Base-by-base conservation (phyloP, 2,329 filamentous ascomycete genomes). In the Botrytis paeoniae region DNA sequence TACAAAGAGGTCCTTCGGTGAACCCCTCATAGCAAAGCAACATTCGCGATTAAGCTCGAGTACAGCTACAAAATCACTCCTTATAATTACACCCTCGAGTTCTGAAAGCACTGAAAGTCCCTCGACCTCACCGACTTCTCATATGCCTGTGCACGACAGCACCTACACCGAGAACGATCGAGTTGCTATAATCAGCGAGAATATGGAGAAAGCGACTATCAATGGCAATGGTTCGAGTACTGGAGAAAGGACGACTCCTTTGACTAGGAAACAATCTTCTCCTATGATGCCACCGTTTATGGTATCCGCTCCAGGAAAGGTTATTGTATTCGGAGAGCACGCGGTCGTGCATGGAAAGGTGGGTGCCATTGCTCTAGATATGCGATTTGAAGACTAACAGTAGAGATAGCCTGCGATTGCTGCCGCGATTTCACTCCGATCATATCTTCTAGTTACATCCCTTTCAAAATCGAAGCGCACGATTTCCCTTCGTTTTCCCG, bases 301-400 rank as follows among this genome's bases (percentile, higher is more conserved):
- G 93, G 95, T 98, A 73, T 98, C 96, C 25, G 95, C 97, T 3
- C 96, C 96, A 0, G 97, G 95, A 76, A 99, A 99, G 82, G 96
- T 98, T 80, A 99, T 99, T 82, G 93, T 98, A 70, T 98, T 95
- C 84, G 96, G 96, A 77, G 96, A 99, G 83, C 96, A 99, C 84
- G 93, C 96, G 3, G 96, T 98, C n/a, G 96, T 99, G 32, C 90
- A 99, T 81, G 95, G 95, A 80, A 98, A 98, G 89, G 92, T 93
- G 84, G 72, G 83, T 78, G 45, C 32, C 39, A 45, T 68, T 59
- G 39, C 61, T 35, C 32, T 20, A 60, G 29, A 29, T 29, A 5
- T 59, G 48, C 63, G 29, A 32, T 37, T 29, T 54, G 29, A 20
- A 25, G n/a, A 60, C 51, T 68, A 48, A 68, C 29, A 41, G 25